These are phyloP conservation scores for Ustilago vetiveriae DNA, from an alignment of 1,284 basidiomycete genomes.

Conservation along the genomic window DNA sequence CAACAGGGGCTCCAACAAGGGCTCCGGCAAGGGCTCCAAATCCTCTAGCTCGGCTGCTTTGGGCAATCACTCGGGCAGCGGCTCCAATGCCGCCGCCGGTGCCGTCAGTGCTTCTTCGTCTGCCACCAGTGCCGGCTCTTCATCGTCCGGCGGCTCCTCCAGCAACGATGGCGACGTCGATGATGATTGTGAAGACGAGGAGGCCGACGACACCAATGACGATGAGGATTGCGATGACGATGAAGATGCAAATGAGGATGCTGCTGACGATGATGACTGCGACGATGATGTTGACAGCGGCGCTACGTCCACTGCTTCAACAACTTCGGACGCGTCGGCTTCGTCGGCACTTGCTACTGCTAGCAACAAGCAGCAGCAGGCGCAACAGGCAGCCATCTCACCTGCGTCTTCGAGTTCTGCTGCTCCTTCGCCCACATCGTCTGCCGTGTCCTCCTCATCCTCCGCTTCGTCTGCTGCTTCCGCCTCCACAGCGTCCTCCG, in stretches of 20 bases:
- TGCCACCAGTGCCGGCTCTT: constrained; percentile 10
- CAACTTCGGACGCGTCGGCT: constrained; percentile 1
- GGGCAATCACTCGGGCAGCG: not conserved
- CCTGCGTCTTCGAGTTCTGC: constrained; percentile 13
- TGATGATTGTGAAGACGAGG: constrained; percentile 25
- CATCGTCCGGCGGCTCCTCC: constrained; percentile 20
- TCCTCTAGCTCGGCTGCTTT: constrained; percentile 14
- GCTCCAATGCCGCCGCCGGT: constrained; percentile 5
- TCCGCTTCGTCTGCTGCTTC: constrained; percentile 12
- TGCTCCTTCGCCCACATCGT: constrained; percentile 20
- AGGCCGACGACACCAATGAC: constrained; percentile 14
- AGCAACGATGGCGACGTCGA: constrained; percentile 10
- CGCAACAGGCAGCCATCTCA: constrained; percentile 7
- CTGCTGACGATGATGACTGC: constrained; percentile 21
- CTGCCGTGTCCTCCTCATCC: constrained; percentile 5
- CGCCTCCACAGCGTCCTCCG: constrained; percentile 9
- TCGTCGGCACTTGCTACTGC: constrained; percentile 5
- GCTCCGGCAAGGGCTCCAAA: constrained; percentile 1
- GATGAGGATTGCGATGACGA: constrained; percentile 40
- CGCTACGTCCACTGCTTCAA: constrained; percentile 11
- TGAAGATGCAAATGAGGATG: not conserved
- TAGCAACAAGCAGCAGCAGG: constrained; percentile 3
- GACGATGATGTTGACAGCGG: constrained; percentile 20
- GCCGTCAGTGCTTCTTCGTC: constrained; percentile 10
- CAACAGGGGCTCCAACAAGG: constrained; percentile 3